Base-by-base conservation (phyloP, 352 stramenopile species). In the Phytopythium vexans region DNA sequence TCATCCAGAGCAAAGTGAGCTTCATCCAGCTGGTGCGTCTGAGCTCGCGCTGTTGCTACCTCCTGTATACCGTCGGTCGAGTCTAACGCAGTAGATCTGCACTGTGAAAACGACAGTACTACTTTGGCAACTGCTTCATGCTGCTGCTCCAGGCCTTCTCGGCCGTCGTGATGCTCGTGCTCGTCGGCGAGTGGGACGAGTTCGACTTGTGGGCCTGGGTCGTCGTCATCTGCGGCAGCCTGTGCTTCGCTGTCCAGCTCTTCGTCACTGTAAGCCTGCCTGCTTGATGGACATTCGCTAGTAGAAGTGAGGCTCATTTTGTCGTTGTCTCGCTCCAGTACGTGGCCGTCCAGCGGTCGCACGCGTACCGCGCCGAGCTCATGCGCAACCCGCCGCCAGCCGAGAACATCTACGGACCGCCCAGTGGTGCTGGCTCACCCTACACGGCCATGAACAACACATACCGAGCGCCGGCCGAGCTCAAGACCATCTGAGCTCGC, bases 81-180 rank as follows among this genome's bases (percentile, higher is more conserved):
- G 32, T 4, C 21, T 27, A 27, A 27, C 21, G 21, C 21, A 27
- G 21, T 27, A 27, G 21, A 27, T 27, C 21, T 27, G 21, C 21
- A 27, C 21, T 27, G 21, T 1, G 21, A 2, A 27, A 27, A 27
- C 21, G 21, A 27, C 66, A 92, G 82, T 92, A 92, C 57, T 92
- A 91, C 67, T 92, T 90, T 48, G 81, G 82, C 52, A 92, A 92
- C 55, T 92, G 81, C 68, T 91, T 92, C 72, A 90, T 92, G 74
- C 60, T 92, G 41, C 44, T 88, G 43, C 66, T 93, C 10, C 76
- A 93, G 49, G 66, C 67, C 44, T 77, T 89, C 46, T 93, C 82
- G 41, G 77, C 79, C 1, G 69, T 91, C 12, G 69, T 89, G 54
- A 64, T 93, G 36, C 70, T 91, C 36, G 70, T 93, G 33, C 63